phyloP scores from a whole-genome alignment of 768 basidiomycete genomes.

The Calocera cornea region DNA sequence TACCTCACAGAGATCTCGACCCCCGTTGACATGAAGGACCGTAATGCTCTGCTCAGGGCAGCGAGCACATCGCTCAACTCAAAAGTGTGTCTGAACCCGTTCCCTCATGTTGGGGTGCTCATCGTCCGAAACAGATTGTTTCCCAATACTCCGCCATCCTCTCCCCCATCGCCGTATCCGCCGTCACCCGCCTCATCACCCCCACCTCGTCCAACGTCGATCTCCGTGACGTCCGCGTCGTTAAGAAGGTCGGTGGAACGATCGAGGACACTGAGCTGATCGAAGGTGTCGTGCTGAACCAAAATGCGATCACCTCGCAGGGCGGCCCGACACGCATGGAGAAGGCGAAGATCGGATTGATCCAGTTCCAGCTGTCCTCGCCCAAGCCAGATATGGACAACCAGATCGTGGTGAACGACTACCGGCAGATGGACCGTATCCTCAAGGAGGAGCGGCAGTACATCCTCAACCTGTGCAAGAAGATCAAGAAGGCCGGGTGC shows the following conservation, averaged over 20 bases:
- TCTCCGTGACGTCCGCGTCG: constrained; percentile 86
- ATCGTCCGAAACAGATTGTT: constrained; percentile 58
- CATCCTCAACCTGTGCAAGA: constrained; percentile 94
- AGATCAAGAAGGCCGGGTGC: constrained; percentile 99
- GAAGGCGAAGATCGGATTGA: constrained; percentile 95
- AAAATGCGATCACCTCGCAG: constrained; percentile 78
- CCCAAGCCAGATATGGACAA: constrained; percentile 99
- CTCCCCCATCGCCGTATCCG: constrained; percentile 96
- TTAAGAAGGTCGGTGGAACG: constrained; percentile 97
- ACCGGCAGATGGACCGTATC: constrained; percentile 99
- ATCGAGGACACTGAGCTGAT: constrained; percentile 97
- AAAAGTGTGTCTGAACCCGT: constrained; percentile 42
- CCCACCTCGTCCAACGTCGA: constrained; percentile 89
- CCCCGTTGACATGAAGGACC: constrained; percentile 82
- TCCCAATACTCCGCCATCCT: constrained; percentile 97
- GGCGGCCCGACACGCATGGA: constrained; percentile 92
- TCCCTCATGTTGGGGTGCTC: background rate
- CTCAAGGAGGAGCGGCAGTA: constrained; percentile 98
- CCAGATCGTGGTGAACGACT: constrained; percentile 97
- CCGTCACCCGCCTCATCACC: constrained; percentile 82
- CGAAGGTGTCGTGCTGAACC: constrained; percentile 94
- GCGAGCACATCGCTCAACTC: constrained; percentile 94
- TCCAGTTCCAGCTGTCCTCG: constrained; percentile 95
- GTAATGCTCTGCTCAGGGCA: constrained; percentile 70
- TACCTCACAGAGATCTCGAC: constrained; percentile 84